Evolutionary conservation across 208 protist genomes (phyloP).

Genomic region (Porcisia hertigi): DNA sequence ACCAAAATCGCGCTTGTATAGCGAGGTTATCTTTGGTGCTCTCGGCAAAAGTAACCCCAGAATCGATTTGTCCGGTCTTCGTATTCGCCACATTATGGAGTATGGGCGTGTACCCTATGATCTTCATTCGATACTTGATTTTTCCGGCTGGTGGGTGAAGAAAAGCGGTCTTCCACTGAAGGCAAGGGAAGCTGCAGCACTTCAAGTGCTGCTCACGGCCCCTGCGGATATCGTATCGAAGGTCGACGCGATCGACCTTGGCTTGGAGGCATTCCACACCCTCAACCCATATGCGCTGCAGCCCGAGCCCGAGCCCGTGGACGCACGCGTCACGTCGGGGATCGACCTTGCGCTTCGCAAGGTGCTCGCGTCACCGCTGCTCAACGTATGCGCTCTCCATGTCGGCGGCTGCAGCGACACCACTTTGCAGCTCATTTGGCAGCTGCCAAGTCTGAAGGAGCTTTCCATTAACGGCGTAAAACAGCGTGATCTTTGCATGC

Average conservation of each 20-base stretch:
- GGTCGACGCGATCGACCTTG: background rate
- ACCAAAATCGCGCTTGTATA: background rate
- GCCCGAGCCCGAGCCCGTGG: background rate
- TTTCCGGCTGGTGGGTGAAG: background rate
- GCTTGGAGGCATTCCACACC: background rate
- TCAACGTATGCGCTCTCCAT: background rate
- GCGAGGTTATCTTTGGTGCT: background rate
- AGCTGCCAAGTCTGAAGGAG: background rate
- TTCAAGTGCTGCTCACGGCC: background rate
- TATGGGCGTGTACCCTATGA: background rate
- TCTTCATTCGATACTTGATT: background rate
- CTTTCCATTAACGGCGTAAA: background rate
- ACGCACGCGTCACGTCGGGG: background rate
- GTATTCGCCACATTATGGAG: background rate
- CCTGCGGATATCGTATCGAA: background rate
- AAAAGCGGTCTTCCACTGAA: background rate
- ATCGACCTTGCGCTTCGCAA: background rate
- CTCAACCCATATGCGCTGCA: background rate
- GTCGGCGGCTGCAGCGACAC: background rate
- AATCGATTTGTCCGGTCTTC: background rate
- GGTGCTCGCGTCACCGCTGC: background rate
- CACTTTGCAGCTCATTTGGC: background rate
- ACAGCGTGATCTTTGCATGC: background rate
- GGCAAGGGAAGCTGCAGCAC: background rate
- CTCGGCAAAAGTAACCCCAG: background rate